phyloP scores from a whole-genome alignment of 371 early-diverging fungal genomes.

The Mortierella sp. region DNA sequence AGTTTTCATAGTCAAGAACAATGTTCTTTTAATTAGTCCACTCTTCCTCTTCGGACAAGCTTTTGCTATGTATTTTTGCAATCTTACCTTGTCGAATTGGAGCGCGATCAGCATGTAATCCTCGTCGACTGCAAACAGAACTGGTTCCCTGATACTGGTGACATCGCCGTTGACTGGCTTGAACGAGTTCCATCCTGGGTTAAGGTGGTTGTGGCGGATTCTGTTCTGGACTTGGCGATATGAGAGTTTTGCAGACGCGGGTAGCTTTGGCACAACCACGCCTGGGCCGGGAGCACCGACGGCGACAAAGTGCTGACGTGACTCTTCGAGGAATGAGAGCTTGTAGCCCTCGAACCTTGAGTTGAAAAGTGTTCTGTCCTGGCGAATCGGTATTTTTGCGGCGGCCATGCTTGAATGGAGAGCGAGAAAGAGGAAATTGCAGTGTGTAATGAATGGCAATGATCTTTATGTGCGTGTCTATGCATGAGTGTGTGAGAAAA shows the following conservation, averaged over 20 bases:
- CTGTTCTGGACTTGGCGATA: slow-evolving; percentile 78
- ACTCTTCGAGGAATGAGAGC: slow-evolving; percentile 66
- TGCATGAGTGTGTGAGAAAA: background rate
- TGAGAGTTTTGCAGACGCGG: slow-evolving; percentile 58
- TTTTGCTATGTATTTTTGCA: background rate
- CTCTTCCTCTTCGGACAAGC: background rate
- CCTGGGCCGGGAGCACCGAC: slow-evolving; percentile 55
- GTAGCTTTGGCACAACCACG: slow-evolving; percentile 59
- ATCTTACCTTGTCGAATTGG: slow-evolving; percentile 63
- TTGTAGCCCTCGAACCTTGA: slow-evolving; percentile 82
- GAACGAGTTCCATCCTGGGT: slow-evolving; percentile 56
- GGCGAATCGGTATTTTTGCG: slow-evolving; percentile 52
- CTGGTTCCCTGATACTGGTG: slow-evolving; percentile 29
- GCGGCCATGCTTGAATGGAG: slow-evolving; percentile 28
- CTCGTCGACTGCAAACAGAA: slow-evolving; percentile 64
- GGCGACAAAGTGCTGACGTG: slow-evolving; percentile 42
- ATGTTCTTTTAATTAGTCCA: too few relatives aligned
- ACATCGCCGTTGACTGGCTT: slow-evolving; percentile 43
- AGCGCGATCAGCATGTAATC: slow-evolving; percentile 60
- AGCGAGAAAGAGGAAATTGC: background rate
- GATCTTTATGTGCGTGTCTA: slow-evolving; percentile 4
- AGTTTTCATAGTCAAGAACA: background rate
- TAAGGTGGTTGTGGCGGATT: slow-evolving; percentile 78
- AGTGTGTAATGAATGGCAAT: background rate
- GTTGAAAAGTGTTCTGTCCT: slow-evolving; percentile 66